Evolutionary conservation across 2,329 filamentous ascomycete species (phyloP), one percentile per base, ranked within the genome.

Genomic region (Diaporthe citrichinensis): DNA sequence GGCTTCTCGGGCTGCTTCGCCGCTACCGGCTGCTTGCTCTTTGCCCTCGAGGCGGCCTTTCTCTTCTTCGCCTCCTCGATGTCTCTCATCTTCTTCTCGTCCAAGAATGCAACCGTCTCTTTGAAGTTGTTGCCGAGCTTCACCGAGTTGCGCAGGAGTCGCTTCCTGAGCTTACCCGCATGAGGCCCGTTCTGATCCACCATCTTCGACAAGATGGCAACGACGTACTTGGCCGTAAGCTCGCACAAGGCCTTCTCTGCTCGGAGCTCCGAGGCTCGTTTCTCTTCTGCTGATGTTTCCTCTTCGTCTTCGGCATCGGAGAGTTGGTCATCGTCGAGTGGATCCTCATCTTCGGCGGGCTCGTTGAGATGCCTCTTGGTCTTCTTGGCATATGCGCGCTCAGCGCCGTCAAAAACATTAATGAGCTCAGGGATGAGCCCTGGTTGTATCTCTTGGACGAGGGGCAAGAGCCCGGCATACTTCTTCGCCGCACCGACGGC

Each of bases 191-290:
- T 87, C 57, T 88, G 85, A 81, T 97, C 95, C 69, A 98, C 87
- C 55, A 95, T 91, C 72, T 92, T 92, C 28, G 92, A 94, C 14
- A 94, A 87, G 31, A 98, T 92, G 17, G 93, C 94, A 57, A 98
- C 90, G 51, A 98, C 94, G 58, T 98, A 91, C 82, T 97, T 97
- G 77, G 92, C 93, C 0, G 96, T 93, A 36, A 98, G 88, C 80
- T 96, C 94, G 84, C 96, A 98, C 0, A 98, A 89, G 28, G 92
- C 91, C 81, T 96, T 94, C 84, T 98, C 97, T 0, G 95, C 92
- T 75, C 96, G 89, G 46, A 98, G 89, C 74, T 92, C 91, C 53
- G 90, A 89, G 65, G 92, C 89, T 78, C 91, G 87, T 74, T 91
- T 89, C 80, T 94, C 87, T 80, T 89, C 87, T 72, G 88, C 87